Conservation (phyloP, 345 rosid genomes). For the Camelina laxa region DNA sequence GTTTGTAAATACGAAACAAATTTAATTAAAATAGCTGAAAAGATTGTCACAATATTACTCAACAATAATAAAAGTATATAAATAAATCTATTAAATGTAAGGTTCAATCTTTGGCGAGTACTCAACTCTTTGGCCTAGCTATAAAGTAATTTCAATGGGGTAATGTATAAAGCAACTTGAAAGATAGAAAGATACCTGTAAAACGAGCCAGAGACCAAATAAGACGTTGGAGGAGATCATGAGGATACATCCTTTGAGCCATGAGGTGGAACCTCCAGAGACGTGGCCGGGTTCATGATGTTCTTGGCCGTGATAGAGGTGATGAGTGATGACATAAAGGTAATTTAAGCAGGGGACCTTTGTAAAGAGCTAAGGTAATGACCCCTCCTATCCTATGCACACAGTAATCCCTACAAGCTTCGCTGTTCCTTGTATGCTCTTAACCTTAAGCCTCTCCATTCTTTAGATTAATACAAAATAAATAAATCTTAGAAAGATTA, state of each 20-base stretch:
- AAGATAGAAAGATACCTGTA: conserved; percentile 58
- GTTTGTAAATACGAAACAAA: conserved; percentile 17
- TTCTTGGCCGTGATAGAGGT: conserved; percentile 39
- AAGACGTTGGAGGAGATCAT: conserved; percentile 69
- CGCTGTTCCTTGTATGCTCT: conserved; percentile 61
- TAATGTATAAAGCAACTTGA: conserved; percentile 9
- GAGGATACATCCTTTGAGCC: conserved; percentile 90
- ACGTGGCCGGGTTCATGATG: conserved; percentile 32
- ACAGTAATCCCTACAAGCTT: conserved; percentile 67
- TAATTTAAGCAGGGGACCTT: conserved; percentile 66
- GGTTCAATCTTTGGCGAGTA: background rate
- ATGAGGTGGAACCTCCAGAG: conserved; percentile 53
- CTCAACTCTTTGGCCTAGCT: background rate
- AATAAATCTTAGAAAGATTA: background rate
- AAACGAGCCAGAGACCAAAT: conserved; percentile 88
- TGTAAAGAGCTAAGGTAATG: conserved; percentile 68
- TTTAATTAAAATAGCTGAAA: background rate
- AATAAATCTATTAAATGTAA: background rate
- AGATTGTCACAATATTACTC: background rate
- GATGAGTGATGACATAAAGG: conserved; percentile 50
- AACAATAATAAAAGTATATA: background rate
- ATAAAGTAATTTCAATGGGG: background rate
- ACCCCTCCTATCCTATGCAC: conserved; percentile 76
- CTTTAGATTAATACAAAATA: conserved; percentile 42
- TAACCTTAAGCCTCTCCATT: conserved; percentile 66